Percentiles rank a stretch among this genome's conserved stretches.
Evolutionary conservation across 2,329 filamentous ascomycete genomes (phyloP).

Genomic region (Phyllosticta paracitricarpa): DNA sequence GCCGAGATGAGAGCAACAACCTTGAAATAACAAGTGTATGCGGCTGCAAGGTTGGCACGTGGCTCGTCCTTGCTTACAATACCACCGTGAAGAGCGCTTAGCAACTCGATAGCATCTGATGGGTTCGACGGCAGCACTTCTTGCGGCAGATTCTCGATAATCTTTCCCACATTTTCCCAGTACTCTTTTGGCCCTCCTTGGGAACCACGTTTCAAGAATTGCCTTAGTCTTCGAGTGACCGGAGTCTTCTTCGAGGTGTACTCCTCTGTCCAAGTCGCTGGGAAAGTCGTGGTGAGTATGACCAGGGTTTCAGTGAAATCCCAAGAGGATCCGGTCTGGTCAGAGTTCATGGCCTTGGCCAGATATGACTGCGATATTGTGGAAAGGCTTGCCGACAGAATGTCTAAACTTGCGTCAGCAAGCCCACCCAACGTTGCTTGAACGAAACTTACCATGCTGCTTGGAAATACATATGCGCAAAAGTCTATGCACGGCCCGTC

Average conservation of each 20-base stretch:
- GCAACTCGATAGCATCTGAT: slow-evolving; percentile 49
- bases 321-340: slow-evolving; percentile 63
- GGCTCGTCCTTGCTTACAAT: slow-evolving; percentile 67
- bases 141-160: slow-evolving; percentile 49
- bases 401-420: slow-evolving; percentile 12
- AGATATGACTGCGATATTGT: slow-evolving; percentile 61
- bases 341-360: slow-evolving; percentile 60
- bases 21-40: slow-evolving; percentile 68
- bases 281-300: slow-evolving; percentile 52
- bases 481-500: slow-evolving; percentile 48
- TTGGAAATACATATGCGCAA: slow-evolving; percentile 42
- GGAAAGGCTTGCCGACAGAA: slow-evolving; percentile 33
- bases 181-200: slow-evolving; percentile 63
- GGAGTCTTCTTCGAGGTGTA: slow-evolving; percentile 50
- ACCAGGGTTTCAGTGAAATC: slow-evolving; percentile 61
- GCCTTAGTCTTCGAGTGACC: slow-evolving; percentile 49
- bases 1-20: slow-evolving; percentile 42
- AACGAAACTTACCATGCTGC: slow-evolving; percentile 27
- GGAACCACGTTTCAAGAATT: slow-evolving; percentile 74
- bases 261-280: slow-evolving; percentile 63
- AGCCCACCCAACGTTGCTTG: background rate
- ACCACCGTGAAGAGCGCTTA: slow-evolving; percentile 60
- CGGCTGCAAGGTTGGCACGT: slow-evolving; percentile 53
- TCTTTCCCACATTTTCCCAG: slow-evolving; percentile 58
- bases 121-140: slow-evolving; percentile 44